Percentiles rank a stretch among this genome's conserved stretches.
phyloP scores from a whole-genome alignment of 495 filamentous ascomycete species.

The Neurospora sp. region DNA sequence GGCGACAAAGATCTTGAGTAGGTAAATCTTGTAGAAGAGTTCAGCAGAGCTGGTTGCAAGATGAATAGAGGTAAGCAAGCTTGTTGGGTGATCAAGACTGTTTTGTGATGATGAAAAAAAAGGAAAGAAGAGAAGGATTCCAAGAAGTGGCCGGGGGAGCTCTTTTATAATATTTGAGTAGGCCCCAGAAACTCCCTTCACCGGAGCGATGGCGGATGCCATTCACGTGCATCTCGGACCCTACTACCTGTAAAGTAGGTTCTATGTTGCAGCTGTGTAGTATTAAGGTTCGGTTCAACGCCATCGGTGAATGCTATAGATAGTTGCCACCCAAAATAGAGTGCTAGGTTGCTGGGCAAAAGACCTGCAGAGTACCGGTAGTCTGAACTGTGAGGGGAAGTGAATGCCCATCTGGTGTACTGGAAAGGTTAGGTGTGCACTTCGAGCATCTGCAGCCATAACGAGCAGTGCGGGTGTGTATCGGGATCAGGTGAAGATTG shows the following conservation, averaged over 20 bases:
- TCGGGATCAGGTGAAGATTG: not conserved
- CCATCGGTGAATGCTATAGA: not conserved
- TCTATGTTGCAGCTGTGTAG: no score
- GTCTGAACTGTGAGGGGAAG: not conserved
- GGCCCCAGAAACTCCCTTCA: no score
- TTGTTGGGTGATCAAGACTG: not conserved
- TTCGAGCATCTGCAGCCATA: not conserved
- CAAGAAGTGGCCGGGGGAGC: not conserved
- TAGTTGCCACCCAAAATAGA: not conserved
- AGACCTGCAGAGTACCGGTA: no score
- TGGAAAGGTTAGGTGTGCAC: not conserved
- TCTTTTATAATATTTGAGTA: not conserved
- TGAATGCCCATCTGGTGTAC: not conserved
- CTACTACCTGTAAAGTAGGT: no score
- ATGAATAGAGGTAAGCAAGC: not conserved
- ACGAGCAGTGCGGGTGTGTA: not conserved
- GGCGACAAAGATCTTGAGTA: not conserved
- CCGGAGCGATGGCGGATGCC: no score
- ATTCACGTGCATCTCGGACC: no score
- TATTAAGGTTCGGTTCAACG: no score
- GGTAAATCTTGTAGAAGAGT: not conserved
- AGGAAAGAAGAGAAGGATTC: not conserved
- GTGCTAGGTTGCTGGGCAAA: no score
- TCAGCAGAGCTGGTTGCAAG: not conserved
- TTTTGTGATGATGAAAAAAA: not conserved